phyloP scores from a whole-genome alignment of 2,329 filamentous ascomycete species.

The Plenodomus tracheiphilus region DNA sequence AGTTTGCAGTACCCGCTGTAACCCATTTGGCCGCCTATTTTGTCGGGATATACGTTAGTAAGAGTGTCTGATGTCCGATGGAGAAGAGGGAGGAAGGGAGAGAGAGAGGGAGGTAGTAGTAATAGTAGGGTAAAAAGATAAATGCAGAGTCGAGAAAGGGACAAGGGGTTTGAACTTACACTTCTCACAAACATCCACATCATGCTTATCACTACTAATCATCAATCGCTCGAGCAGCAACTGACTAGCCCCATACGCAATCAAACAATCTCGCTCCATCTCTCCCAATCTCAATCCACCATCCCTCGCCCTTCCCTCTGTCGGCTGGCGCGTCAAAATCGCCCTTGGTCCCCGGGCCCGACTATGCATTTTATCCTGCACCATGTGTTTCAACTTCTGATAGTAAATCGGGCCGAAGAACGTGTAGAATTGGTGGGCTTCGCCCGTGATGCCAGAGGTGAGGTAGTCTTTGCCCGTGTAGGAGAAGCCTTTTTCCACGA shows the following conservation, averaged over 20 bases:
- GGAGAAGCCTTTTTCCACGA: slow-evolving; percentile 87
- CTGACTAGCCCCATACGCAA: slow-evolving; percentile 94
- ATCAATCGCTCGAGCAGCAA: slow-evolving; percentile 90
- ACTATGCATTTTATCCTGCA: slow-evolving; percentile 99
- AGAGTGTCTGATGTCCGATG: too few relatives aligned
- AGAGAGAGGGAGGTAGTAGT: too few relatives aligned
- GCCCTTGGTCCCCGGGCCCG: slow-evolving; percentile 87
- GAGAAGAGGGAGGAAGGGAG: too few relatives aligned
- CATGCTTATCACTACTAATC: slow-evolving; percentile 87
- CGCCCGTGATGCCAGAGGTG: slow-evolving; percentile 91
- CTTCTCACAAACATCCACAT: slow-evolving; percentile 89
- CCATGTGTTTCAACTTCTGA: slow-evolving; percentile 99
- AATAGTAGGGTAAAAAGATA: neutral
- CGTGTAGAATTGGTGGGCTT: slow-evolving; percentile 91
- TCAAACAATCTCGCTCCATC: slow-evolving; percentile 98
- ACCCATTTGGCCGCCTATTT: slow-evolving; percentile 77
- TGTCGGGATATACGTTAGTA: too few relatives aligned
- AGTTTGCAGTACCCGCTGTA: slow-evolving; percentile 94
- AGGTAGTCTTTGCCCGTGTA: slow-evolving; percentile 98
- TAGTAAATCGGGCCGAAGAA: slow-evolving; percentile 99
- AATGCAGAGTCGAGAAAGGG: neutral
- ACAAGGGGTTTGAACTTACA: slow-evolving; percentile 52
- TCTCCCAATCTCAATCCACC: slow-evolving; percentile 93
- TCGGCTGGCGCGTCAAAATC: slow-evolving; percentile 92
- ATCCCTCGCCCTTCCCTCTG: slow-evolving; percentile 89